Evolutionary conservation across 306 rosid species (phyloP).

Genomic region (Cyclanthera cordifolia): DNA sequence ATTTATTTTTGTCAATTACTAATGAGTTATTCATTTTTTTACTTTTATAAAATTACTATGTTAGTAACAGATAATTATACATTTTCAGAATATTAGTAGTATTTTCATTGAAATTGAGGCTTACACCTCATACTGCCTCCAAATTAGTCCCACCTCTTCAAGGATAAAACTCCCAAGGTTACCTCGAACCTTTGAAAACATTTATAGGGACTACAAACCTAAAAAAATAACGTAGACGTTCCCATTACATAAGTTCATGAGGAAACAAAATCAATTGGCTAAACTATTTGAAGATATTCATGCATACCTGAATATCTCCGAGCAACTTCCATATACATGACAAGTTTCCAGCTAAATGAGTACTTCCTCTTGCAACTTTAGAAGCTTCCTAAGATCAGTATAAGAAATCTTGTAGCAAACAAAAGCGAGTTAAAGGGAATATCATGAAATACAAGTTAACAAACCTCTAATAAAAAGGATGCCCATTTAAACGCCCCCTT

Average conservation of each 20-base stretch:
- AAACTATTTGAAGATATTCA: neutral
- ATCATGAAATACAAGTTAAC: slow-evolving; percentile 8
- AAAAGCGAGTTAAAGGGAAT: neutral
- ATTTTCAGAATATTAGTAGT: neutral
- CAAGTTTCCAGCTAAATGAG: slow-evolving; percentile 43
- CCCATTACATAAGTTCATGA: neutral
- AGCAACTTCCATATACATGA: slow-evolving; percentile 75
- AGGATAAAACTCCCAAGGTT: neutral
- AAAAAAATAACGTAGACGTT: neutral
- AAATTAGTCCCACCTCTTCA: neutral
- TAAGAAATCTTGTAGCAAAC: neutral
- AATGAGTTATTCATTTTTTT: neutral
- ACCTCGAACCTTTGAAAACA: neutral
- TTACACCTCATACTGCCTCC: neutral
- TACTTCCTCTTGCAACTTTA: slow-evolving; percentile 40
- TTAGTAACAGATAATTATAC: neutral
- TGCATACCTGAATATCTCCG: slow-evolving; percentile 75
- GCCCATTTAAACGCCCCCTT: slow-evolving; percentile 82
- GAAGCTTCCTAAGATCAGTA: slow-evolving; percentile 68
- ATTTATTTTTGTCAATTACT: neutral
- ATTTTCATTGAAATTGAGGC: neutral
- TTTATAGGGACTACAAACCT: neutral
- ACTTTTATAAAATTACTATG: neutral
- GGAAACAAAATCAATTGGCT: neutral
- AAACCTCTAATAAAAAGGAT: slow-evolving; percentile 65